Base-by-base conservation (phyloP, 1,284 basidiomycete genomes). In the Ustilago vetiveriae region DNA sequence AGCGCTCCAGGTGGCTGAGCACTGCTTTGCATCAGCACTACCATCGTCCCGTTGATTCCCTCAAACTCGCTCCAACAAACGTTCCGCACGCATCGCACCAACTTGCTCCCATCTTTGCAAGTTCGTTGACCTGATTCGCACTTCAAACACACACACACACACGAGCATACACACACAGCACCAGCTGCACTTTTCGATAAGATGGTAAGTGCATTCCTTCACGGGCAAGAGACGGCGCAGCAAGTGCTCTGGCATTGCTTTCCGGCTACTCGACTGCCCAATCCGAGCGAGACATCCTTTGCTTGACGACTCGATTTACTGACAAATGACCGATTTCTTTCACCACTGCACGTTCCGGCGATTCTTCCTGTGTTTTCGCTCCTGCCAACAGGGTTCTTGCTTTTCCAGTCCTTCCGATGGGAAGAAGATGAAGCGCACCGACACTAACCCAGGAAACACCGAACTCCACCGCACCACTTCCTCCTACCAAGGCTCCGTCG, bases 401-500 rank as follows among this genome's bases (percentile, higher is more conserved):
- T 50, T 75, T 38, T 75, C 73, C 48, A 72, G 67, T 53, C 63
- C 72, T 44, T 66, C 65, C 44, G 74, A 74, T 56, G 74, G 74
- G 39, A 79, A 79, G 74, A 72, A 74, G 64, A 75, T 80, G 59
- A 79, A 74, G 71, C 78, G 79, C 36, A 80, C 80, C 37, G 79
- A 80, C 55, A 80, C 80, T 47, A 80, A 80, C 74, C 74, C 67
- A 10, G 54, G 58, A 45, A 66, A 70, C 64, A 80, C 79, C 57
- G 80, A 79, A 60, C 68, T 82, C 38, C 80, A 80, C 51, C 77
- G 80, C 36, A 80, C 79, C 57, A 81, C 80, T 23, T 81, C 79
- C 14, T 81, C 80, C 26, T 82, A 78, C 75, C 79, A 81, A 49
- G 80, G 80, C 52, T 74, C 73, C 35, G 77, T 80, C 38, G 79